These are phyloP conservation scores for Phytopythium litorale DNA, from an alignment of 352 stramenopile genomes.

Conservation along the genomic window DNA sequence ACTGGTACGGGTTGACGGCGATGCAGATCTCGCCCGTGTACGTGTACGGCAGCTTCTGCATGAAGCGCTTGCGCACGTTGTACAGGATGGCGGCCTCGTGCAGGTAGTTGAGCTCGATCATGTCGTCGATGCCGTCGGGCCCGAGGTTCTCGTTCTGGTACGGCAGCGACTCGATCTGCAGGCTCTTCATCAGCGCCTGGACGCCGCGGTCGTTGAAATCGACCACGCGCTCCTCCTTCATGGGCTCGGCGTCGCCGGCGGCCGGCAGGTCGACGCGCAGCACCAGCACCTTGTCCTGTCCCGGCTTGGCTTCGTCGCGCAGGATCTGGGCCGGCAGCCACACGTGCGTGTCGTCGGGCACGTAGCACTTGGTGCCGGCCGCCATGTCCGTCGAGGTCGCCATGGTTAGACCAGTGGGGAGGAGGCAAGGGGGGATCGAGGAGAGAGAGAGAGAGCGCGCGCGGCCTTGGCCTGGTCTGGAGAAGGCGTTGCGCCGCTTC, in stretches of 20 bases:
- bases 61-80: conserved; percentile 86
- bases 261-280: conserved; percentile 54
- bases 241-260: conserved; percentile 10
- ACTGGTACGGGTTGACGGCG: conserved; percentile 96
- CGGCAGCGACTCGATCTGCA: conserved; percentile 73
- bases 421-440: neutral
- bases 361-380: conserved; percentile 75
- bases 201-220: conserved; percentile 72
- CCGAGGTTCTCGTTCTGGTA: conserved; percentile 83
- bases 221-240: conserved; percentile 57
- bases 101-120: conserved; percentile 88
- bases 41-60: conserved; percentile 91
- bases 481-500: neutral
- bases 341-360: conserved; percentile 81
- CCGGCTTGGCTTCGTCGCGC: conserved; percentile 56
- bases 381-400: neutral
- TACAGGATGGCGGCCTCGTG: conserved; percentile 90
- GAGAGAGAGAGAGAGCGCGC: too few relatives aligned
- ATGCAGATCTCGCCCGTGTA: conserved; percentile 97
- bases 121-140: conserved; percentile 72
- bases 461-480: too few relatives aligned
- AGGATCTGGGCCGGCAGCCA: conserved; percentile 79
- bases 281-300: conserved; percentile 62
- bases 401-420: neutral
- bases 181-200: conserved; percentile 61